These are phyloP conservation scores for Polytrichum formosum DNA, from an alignment of 225 moss, liverwort and hornwort species.

Conservation along the genomic window DNA sequence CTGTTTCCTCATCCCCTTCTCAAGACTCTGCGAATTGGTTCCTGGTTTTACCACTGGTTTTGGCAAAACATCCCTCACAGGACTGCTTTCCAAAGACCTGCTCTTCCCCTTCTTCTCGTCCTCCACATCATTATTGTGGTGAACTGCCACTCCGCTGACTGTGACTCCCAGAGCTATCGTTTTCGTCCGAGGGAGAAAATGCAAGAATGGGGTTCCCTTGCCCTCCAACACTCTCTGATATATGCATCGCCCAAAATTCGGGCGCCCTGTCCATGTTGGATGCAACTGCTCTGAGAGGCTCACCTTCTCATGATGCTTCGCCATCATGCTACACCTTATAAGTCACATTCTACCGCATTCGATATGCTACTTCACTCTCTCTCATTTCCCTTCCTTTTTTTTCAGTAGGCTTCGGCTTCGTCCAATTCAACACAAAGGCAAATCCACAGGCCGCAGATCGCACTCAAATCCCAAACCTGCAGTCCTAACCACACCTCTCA, in stretches of 20 bases:
- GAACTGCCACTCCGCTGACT: slow-evolving; percentile 18
- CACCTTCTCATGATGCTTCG: slow-evolving; percentile 41
- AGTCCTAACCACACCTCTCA: no score
- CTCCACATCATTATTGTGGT: not conserved
- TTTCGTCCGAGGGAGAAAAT: slow-evolving; percentile 24
- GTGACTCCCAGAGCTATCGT: slow-evolving; percentile 38
- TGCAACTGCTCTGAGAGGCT: slow-evolving; percentile 27
- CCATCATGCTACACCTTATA: slow-evolving; percentile 17
- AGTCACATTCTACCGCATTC: not conserved
- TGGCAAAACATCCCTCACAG: slow-evolving; percentile 15
- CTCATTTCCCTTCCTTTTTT: no score
- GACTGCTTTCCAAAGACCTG: slow-evolving; percentile 44
- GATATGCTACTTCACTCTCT: no score
- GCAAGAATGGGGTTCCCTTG: slow-evolving; percentile 21
- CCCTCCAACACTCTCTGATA: slow-evolving; percentile 17
- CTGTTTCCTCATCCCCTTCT: slow-evolving; percentile 17
- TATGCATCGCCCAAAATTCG: slow-evolving; percentile 18
- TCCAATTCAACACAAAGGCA: no score
- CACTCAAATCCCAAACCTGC: no score
- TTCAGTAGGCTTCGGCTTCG: no score
- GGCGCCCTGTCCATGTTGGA: slow-evolving; percentile 16
- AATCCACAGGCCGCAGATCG: no score
- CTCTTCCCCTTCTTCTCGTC: slow-evolving; percentile 25
- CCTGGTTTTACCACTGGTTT: not conserved
- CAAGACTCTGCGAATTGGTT: not conserved